Evolutionary conservation across 768 basidiomycete genomes (phyloP), one percentile per base, ranked within the genome.

Genomic region (Tephrocybe rancida): DNA sequence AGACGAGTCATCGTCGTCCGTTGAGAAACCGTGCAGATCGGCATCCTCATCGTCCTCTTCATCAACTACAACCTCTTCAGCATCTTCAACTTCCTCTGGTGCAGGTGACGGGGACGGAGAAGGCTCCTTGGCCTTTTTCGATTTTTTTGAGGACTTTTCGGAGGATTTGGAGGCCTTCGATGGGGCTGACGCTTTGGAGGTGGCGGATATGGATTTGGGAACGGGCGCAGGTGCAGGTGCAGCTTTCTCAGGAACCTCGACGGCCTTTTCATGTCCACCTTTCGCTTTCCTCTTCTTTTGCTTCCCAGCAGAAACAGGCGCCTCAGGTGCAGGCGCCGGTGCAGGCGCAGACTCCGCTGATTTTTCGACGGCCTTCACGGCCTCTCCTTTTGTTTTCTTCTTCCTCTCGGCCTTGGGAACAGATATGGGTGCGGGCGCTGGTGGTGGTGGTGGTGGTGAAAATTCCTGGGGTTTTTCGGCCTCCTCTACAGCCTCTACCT

Each of bases 1-100:
- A 50, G 92, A 92, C 8, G 89, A 91, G 51, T 82, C 82, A 48
- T 86, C 83, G 44, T 86, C 86, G 59, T 90, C 89, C 5, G 87
- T 85, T 0, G 88, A 88, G 66, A 92, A 90, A 11, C 88, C 90
- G 55, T 85, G 79, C 16, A 92, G 59, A 45, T 81, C 78, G 5
- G 63, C 69, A 18, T 80, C 74, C 32, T 80, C 72, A n/a, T 79
- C 76, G 16, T 47, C 54, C 19, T 79, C 75, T 19, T 49, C 56
- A 5, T 69, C 67, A 2, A 56, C 54, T 25, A 50, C 63, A n/a
- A 34, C 56, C 30, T 63, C 67, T 18, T 62, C 61, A 1, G 56
- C 65, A 19, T 55, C 42, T 27, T 50, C 56, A 34, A 53, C 54
- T n/a, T n/a, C n/a, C 43, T 59, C 58, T 11, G 51, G 24, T 6